Evolutionary conservation across 2,329 filamentous ascomycete genomes (phyloP), one percentile per base, ranked within the genome.

Genomic region (Fusarium sp.): DNA sequence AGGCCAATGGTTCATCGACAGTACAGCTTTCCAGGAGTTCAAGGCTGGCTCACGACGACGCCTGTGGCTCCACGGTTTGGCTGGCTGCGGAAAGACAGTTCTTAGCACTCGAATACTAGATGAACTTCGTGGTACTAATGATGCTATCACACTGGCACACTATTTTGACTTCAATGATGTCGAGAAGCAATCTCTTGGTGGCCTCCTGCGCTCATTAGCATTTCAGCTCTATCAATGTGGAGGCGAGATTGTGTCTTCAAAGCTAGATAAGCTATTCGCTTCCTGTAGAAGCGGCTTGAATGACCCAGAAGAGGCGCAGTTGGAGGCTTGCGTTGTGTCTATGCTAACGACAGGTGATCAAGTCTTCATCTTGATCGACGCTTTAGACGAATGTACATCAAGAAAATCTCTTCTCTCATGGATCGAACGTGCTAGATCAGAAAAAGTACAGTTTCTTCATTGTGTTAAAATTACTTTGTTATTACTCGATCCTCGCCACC

Each of bases 101-200:
- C 53, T 77, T 0, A 72, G 59, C 37, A 55, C 69, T 0, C 73
- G 26, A 0, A 40, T 77, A 1, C 18, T 76, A 0, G 73, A 76
- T n/a, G 1, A 74, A 38, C 58, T 77, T 3, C 9, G 1, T 2
- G 23, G 37, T 26, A 33, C 3, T 1, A 14, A 32, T 5, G 60
- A 41, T 14, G 30, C 18, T 2, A 17, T 33, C 3, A 42, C 55
- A 6, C 49, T 76, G 10, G 32, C 3, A 4, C 73, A 74, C 35
- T 76, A 70, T 46, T 77, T 75, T 30, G 70, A 76, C 50, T 76
- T 76, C 30, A 71, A 37, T 18, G 69, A 78, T 6, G 23, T 13
- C 0, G 52, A 6, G 2, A 77, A 78, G 20, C 69, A 78, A 30
- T 73, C 20, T 2, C 7, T 70, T 1, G 44, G 73, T 4, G 54